Evolutionary conservation across 164 flowering plant species (phyloP), one percentile per base, ranked within the genome.

Genomic region (Tetrastigma voinierianum): DNA sequence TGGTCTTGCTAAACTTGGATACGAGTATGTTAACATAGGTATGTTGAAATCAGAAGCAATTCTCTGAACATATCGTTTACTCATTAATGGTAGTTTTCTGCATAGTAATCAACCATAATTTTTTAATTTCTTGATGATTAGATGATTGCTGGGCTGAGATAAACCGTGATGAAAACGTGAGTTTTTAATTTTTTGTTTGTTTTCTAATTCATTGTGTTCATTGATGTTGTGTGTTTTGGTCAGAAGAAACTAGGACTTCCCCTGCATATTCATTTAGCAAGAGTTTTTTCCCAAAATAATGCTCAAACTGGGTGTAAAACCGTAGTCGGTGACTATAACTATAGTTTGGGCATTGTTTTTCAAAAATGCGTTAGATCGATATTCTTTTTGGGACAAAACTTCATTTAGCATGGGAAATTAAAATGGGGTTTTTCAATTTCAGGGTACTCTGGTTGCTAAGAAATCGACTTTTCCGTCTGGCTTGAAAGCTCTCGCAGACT

Each of bases 141-240:
- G 90, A 86, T 80, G 90, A 83, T 69, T 83, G 90, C 67, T 83
- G 86, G 90, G 90, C 73, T 32, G 86, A 83, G 69, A 47, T 70
- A 16, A n/a, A 20, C 51, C 82, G 87, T 13, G 83, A 79, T 43
- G 20, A 23, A 10, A 57, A 81, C 80, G 87, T 81, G 46, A 15
- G 14, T 58, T 21, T n/a, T 32, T 54, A 14, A 11, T 24, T 15
- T 9, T 18, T 43, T 40, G 24, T 3, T 57, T n/a, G n/a, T 56
- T 54, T 13, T 17, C 7, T 10, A 14, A 10, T 17, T 18, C 14
- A 32, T 32, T 49, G 43, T 57, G 8, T 20, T 21, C 20, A 16
- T 23, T 57, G 44, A 9, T 7, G 24, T 20, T 23, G 2, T 7
- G 6, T 3, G 7, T 32, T 32, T 32, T 32, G 40, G 40, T 32